Evolutionary conservation across 2,329 filamentous ascomycete genomes (phyloP), one percentile per base, ranked within the genome.

Genomic region (Ophiostoma tasmaniense): DNA sequence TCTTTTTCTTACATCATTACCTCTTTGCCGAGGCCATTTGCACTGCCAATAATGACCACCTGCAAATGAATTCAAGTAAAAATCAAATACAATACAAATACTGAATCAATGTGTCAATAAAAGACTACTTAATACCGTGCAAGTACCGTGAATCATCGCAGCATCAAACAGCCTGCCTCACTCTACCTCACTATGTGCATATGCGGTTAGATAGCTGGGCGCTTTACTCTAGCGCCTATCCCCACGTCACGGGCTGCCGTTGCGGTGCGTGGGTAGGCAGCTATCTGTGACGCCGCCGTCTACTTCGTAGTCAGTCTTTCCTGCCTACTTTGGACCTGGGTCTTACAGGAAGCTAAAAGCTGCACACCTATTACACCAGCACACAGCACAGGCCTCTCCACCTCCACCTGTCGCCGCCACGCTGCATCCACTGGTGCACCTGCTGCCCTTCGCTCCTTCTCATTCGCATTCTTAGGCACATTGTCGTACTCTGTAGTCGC

Each of bases 231-330:
- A 55, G 67, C 42, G 67, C 30, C 28, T 17, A n/a, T 64, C 55
- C 59, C 59, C 59, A 64, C 59, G 61, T 64, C 61, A 64, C 61
- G n/a, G 35, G 61, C 61, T 39, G 20, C 50, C 22, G 50, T 55
- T 55, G 37, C 37, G 13, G 22, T 17, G 30, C 25, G 67, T 33
- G 59, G 1, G 50, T 37, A 69, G 67, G 67, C 67, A 69, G 64
- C 67, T 69, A 69, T 37, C 52, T 62, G 50, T 69, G 59, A 69
- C 64, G 64, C 50, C 67, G 66, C 66, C 65, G 42, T 22, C 25
- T 20, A n/a, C n/a, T n/a, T n/a, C n/a, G n/a, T n/a, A 68, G 28
- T 52, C 62, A 59, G 25, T 30, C 59, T 35, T 8, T 11, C 59
- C 61, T 64, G 30, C 61, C 25, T 28, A 61, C 25, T 30, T 3